Base-by-base conservation (phyloP, 2,329 filamentous ascomycete genomes). In the Alternaria consortialis region DNA sequence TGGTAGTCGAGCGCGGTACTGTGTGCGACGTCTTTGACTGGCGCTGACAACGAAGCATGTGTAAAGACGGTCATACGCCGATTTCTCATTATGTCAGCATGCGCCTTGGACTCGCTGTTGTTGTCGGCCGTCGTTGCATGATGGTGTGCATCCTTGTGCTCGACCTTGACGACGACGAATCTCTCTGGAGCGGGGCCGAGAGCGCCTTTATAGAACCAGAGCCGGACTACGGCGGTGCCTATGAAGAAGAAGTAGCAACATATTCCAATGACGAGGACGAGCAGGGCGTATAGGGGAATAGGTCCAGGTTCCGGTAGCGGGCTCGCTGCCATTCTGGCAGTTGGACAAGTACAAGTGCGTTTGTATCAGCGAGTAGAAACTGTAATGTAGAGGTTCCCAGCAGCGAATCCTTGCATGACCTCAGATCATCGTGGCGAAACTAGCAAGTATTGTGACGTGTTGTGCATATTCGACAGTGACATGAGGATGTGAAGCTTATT, bases 151-250 rank as follows among this genome's bases (percentile, higher is more conserved):
- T 40, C 34, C 5, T 31, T 29, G 15, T 43, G 29, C 51, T 44
- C 44, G 37, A 29, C 58, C 3, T 61, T 63, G 4, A 69, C 54
- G 12, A 75, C 67, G 48, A 71, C 55, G 58, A 65, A 72, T 15
- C 62, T 62, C 44, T 66, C 46, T 2, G 68, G 68, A 8, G 63
- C 59, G 2, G 65, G 62, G 2, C 64, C 68, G 2, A 75, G 56
- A 3, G 62, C 61, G 25, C 72, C 71, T 52, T 66, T 63, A 55
- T 74, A 73, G 56, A 71, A 69, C 60, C 68, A 74, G 2, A 75
- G 64, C 4, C 73, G 66, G 11, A 66, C 67, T 27, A 62, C 63
- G 15, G 69, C 57, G 0, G 58, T 63, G 43, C 67, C 68, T 8
- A 73, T 17, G 43, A 64, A 74, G 53, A 64, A 67, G 50, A 60